phyloP scores from a whole-genome alignment of 1,284 basidiomycete genomes.

The Cryptococcus deneoformans region DNA sequence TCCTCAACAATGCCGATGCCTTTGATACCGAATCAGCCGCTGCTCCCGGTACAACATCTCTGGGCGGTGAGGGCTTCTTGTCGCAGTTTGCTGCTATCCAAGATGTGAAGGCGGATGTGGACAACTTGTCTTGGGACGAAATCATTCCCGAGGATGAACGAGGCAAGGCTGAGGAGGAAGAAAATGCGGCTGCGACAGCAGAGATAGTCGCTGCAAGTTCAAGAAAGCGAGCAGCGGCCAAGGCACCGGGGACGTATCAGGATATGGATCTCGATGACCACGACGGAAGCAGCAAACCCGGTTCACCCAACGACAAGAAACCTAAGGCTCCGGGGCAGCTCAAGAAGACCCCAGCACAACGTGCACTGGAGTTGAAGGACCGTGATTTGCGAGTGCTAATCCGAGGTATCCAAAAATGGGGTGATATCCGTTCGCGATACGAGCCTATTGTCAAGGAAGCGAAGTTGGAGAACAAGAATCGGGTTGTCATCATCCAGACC shows the following conservation, averaged over 20 bases:
- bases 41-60: slow-evolving; percentile 74
- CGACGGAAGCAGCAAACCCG: slow-evolving; percentile 52
- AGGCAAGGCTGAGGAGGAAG: slow-evolving; percentile 78
- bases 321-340: slow-evolving; percentile 30
- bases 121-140: slow-evolving; percentile 96
- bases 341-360: slow-evolving; percentile 69
- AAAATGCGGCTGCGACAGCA: slow-evolving; percentile 49
- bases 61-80: slow-evolving; percentile 96
- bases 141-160: slow-evolving; percentile 96
- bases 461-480: slow-evolving; percentile 94
- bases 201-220: slow-evolving; percentile 56
- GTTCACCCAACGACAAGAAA: slow-evolving; percentile 50
- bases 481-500: slow-evolving; percentile 84
- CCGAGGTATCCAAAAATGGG: slow-evolving; percentile 95
- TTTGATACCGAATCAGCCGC: slow-evolving; percentile 93
- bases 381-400: slow-evolving; percentile 95
- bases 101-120: slow-evolving; percentile 79
- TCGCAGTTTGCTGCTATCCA: slow-evolving; percentile 94
- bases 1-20: slow-evolving; percentile 93
- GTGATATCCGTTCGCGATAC: slow-evolving; percentile 92
- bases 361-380: slow-evolving; percentile 94
- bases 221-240: slow-evolving; percentile 79
- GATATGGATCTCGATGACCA: slow-evolving; percentile 84
- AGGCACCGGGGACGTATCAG: slow-evolving; percentile 68
- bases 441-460: slow-evolving; percentile 89